A percentile compares a stretch with the other conserved stretches of the same genome.
Conservation (phyloP, 1,284 basidiomycete species). For the Leccinum pachyderme region DNA sequence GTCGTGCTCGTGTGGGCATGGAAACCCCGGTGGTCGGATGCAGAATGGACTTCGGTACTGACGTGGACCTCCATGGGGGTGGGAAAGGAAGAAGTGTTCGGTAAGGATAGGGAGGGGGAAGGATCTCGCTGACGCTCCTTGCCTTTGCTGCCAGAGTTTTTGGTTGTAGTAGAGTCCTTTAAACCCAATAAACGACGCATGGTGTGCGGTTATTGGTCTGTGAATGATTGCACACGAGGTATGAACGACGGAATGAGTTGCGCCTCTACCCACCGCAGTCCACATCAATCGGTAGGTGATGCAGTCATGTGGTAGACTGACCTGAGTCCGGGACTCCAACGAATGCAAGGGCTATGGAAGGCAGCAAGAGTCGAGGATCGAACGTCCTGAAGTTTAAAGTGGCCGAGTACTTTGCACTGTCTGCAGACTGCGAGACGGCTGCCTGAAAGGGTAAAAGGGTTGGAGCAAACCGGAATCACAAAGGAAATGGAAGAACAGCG, state of each 20-base stretch:
- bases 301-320: conserved; percentile 9
- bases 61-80: conserved; percentile 29
- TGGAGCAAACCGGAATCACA: conserved; percentile 8
- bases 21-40: conserved; percentile 14
- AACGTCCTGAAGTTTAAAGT: conserved; percentile 3
- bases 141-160: conserved; percentile 1
- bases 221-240: conserved; percentile 16
- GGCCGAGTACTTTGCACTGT: conserved; percentile 1
- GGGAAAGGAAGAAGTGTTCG: conserved; percentile 8
- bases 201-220: conserved; percentile 8
- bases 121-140: conserved; percentile 4
- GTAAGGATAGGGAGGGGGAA: conserved; percentile 4
- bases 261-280: conserved; percentile 21
- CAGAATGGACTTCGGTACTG: conserved; percentile 30
- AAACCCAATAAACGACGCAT: conserved; percentile 34
- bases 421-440: background rate
- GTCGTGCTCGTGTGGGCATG: conserved; percentile 25
- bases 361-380: background rate
- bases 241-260: conserved; percentile 16
- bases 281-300: conserved; percentile 7
- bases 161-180: conserved; percentile 20
- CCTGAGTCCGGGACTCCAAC: conserved; percentile 3
- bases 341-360: conserved; percentile 3
- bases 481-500: conserved; percentile 11
- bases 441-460: background rate